These are phyloP conservation scores for Suillus americanus DNA, from an alignment of 768 basidiomycete species.

Conservation along the genomic window DNA sequence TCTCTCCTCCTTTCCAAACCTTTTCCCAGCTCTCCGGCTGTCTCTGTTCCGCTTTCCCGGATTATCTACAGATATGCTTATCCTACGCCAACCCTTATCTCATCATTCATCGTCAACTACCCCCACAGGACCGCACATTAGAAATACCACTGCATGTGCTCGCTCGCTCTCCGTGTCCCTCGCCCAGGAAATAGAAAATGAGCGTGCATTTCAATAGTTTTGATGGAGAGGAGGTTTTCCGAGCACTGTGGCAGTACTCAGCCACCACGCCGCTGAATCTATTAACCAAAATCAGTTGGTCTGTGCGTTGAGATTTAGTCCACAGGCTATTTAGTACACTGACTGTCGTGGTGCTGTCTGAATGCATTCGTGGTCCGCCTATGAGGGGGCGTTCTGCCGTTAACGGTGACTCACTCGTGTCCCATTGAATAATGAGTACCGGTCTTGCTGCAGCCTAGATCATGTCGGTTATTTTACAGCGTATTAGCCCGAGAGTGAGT, in stretches of 20 bases:
- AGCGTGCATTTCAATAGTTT: not conserved
- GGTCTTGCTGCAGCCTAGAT: not conserved
- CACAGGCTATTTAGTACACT: not conserved
- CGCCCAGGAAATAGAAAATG: not conserved
- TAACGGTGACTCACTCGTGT: not conserved
- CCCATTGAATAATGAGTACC: too few species aligned
- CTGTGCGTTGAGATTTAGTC: not conserved
- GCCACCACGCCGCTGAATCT: not conserved
- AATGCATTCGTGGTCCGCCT: not conserved
- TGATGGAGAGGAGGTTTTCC: not conserved
- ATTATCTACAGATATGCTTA: not conserved
- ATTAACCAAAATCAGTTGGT: not conserved
- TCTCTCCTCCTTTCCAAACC: not conserved
- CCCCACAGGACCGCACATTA: not conserved
- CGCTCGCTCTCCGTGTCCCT: not conserved
- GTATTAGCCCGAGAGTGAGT: too few species aligned
- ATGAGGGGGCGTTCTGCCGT: not conserved
- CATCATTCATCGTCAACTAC: not conserved
- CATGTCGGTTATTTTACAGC: too few species aligned
- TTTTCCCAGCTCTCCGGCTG: not conserved
- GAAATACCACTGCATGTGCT: not conserved
- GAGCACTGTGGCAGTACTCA: not conserved
- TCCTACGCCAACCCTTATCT: not conserved
- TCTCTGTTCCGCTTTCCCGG: not conserved
- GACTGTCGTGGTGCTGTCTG: not conserved